phyloP scores from a whole-genome alignment of 1,139 yeast genomes.

The Blastobotrys arbuscula region DNA sequence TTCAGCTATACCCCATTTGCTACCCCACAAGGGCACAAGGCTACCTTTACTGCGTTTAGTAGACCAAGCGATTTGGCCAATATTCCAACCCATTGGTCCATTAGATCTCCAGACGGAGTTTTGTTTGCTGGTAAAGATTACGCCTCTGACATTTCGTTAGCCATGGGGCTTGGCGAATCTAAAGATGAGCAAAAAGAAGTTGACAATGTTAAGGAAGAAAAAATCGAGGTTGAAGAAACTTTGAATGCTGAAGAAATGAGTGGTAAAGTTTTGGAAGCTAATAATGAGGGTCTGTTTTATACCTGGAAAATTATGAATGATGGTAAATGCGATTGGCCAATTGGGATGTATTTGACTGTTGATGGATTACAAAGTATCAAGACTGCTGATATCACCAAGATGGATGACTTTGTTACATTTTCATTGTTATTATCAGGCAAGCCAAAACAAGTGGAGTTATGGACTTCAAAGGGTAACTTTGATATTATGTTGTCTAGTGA shows the following conservation, averaged over 20 bases:
- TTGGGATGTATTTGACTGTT: slow-evolving; percentile 6
- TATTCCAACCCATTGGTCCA: slow-evolving; percentile 14
- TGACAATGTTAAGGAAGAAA: neutral
- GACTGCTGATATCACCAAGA: neutral
- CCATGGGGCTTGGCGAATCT: neutral
- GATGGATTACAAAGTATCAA: neutral
- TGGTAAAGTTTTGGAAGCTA: neutral
- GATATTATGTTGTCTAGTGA: neutral
- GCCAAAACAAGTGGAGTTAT: neutral
- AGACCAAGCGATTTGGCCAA: slow-evolving; percentile 10
- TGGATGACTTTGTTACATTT: slow-evolving; percentile 4
- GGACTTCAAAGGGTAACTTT: neutral
- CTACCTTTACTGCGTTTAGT: slow-evolving; percentile 14
- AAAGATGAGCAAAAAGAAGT: neutral
- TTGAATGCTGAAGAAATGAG: neutral
- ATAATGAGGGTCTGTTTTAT: neutral
- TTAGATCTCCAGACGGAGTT: slow-evolving; percentile 13
- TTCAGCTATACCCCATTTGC: slow-evolving; percentile 13
- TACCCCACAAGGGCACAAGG: slow-evolving; percentile 10
- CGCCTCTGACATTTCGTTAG: neutral
- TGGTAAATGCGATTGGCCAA: slow-evolving; percentile 10
- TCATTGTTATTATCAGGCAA: neutral
- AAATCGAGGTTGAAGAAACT: neutral
- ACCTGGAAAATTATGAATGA: slow-evolving; percentile 6
- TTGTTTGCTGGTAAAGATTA: slow-evolving; percentile 10